A percentile compares a stretch with the other conserved stretches of the same genome.
These are phyloP conservation scores for Claviceps arundinis DNA, from an alignment of 2,329 filamentous ascomycete genomes.

Conservation along the genomic window DNA sequence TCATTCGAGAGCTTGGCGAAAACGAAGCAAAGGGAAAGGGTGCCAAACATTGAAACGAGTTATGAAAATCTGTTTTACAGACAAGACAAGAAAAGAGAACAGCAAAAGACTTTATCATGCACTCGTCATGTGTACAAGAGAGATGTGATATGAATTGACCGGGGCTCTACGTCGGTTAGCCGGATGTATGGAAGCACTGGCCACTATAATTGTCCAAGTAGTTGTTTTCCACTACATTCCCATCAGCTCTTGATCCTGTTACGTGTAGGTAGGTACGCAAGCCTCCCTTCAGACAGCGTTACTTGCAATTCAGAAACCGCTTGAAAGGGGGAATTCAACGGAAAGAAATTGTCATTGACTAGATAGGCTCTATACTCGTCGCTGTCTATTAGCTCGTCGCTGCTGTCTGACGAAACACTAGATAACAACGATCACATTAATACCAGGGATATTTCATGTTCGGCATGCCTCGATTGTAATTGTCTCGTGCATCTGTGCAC, in stretches of 20 bases:
- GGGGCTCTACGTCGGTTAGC: slow-evolving; percentile 16
- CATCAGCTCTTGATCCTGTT: no score
- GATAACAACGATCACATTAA: neutral
- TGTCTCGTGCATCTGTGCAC: neutral
- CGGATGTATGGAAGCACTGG: slow-evolving; percentile 11
- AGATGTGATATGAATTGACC: neutral
- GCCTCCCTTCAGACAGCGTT: neutral
- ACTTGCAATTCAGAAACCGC: neutral
- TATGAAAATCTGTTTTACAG: neutral
- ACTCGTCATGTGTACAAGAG: neutral
- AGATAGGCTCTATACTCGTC: neutral
- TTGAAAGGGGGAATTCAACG: neutral
- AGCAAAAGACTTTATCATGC: neutral
- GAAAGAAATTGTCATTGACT: neutral
- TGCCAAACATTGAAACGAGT: slow-evolving; percentile 38
- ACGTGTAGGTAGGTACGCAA: neutral
- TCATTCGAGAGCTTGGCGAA: slow-evolving; percentile 72
- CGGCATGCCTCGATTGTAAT: neutral
- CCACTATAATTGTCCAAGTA: neutral
- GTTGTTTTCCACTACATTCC: neutral
- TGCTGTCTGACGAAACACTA: neutral
- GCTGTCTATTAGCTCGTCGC: neutral
- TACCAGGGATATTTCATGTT: neutral
- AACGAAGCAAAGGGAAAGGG: slow-evolving; percentile 81
- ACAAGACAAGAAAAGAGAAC: neutral